Percentiles rank a stretch among this genome's conserved stretches.
Conservation (phyloP, 169 alveolate genomes). For the Toxoplasma gondii region DNA sequence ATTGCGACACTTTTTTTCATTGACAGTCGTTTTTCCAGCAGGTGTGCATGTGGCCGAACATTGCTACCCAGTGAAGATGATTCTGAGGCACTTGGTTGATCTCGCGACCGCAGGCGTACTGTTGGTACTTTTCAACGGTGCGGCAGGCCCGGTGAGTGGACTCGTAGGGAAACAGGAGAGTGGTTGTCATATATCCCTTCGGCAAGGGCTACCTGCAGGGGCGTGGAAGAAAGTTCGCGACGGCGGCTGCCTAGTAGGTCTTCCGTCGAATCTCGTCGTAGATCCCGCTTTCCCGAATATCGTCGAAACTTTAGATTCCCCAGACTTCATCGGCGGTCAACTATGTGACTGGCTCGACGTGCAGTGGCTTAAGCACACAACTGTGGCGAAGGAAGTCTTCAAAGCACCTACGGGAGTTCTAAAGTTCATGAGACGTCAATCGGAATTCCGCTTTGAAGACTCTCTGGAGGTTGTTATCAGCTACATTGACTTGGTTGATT, state of each 20-base stretch:
- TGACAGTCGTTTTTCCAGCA: not conserved
- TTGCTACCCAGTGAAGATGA: not conserved
- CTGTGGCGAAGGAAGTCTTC: not conserved
- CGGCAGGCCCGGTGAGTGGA: not conserved
- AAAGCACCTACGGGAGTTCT: not conserved
- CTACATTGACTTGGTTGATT: not conserved
- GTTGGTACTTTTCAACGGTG: not conserved
- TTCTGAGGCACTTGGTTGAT: not conserved
- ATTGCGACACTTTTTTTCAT: not conserved
- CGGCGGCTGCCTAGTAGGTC: slow-evolving; percentile 22
- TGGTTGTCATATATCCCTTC: not conserved
- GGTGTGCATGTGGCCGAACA: no score
- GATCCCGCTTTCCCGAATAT: slow-evolving; percentile 9
- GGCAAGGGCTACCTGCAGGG: not conserved
- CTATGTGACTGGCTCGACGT: slow-evolving; percentile 15
- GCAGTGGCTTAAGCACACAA: not conserved
- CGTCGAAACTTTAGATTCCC: not conserved
- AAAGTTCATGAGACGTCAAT: not conserved
- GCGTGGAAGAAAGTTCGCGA: not conserved
- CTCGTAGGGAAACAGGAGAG: not conserved
- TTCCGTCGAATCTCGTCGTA: not conserved
- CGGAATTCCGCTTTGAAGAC: not conserved
- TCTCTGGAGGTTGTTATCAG: not conserved
- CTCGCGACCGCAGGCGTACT: not conserved
- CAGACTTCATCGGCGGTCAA: slow-evolving; percentile 13